Base-by-base conservation (phyloP, 345 rosid species). In the Ailanthus altissimus region DNA sequence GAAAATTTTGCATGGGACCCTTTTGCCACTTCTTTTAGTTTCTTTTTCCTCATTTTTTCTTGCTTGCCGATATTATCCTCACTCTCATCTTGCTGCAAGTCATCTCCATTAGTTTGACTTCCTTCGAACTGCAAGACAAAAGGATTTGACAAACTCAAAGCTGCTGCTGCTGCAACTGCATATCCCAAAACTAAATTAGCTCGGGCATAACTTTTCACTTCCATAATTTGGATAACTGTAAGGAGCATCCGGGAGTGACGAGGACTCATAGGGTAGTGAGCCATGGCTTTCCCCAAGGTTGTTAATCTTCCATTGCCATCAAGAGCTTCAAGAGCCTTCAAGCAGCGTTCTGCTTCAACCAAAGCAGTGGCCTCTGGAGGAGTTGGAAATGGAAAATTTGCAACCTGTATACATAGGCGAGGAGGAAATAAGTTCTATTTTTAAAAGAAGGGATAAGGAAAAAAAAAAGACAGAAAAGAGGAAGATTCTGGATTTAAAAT, bases 221-320 rank as follows among this genome's bases (percentile, higher is more conserved):
- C 87, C 81, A 88, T 81, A 42, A 86, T 86, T 78, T 91, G 88
- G 65, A 91, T 88, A 80, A 85, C 87, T 32, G 97, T 88, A 38
- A 94, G 94, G 70, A 94, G 93, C 97, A 94, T 93, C 67, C 97
- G 84, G 65, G 98, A 93, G 81, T 91, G 97, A 32, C 93, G 94
- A 70, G 98, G 98, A 79, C 91, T 90, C 93, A 94, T 88, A 15
- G 98, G 97, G 77, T 87, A 94, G 79, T 81, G 81, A 79, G 95
- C 89, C 97, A 94, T 93, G 67, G 95, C 94, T 76, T 82, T 94
- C 47, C 98, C 98, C 66, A 93, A 75, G 46, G 93, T 54, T 20
- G 95, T 94, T 86, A 94, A 76, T 77, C 81, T 82, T 77, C 92
- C 94, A 14, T 71, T 77, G 81, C 72, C 49, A 78, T 91, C 91